Base-by-base conservation (phyloP, 345 rosid species). In the Acer campestre region DNA sequence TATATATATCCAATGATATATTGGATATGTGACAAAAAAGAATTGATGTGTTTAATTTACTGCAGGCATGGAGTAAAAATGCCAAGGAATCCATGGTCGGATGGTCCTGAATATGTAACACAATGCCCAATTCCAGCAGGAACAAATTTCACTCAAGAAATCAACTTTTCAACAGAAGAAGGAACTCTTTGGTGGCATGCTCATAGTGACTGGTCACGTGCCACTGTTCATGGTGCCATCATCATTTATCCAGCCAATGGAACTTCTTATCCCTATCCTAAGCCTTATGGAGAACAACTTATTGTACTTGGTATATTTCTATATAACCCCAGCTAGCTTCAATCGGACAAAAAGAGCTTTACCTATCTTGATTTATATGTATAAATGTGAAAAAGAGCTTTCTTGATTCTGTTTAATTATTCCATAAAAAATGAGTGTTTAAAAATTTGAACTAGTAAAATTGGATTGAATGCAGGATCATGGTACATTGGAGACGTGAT, bases 131-230 rank as follows among this genome's bases (percentile, higher is more conserved):
- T 82, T 55, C 67, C 27, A 46, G 38, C 81, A 4, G 84, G 84
- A 13, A 68, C 14, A 13, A 73, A 44, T 18, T 82, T 82, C 73
- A 78, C 67, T 3, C 40, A 82, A 3, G 68, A 78, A 22, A 10
- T 82, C 13, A 75, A 53, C n/a, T 23, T 82, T 14, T 74, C 88
- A 2, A 62, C 67, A 9, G 68, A 73, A 61, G 68, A 61, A 61
- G 76, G 76, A 73, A 73, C 68, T 25, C 73, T 86, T 0, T 82
- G 89, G 89, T 86, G 88, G 89, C 89, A 86, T 67, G 89, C 90
- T 1, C 90, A 87, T 51, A 85, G 89, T 11, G 89, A 86, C 49
- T 86, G 89, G 89, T 7, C 82, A 2, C 73, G 89, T 27, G 87
- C 85, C 31, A 87, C 90, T 0, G 84, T 87, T 12, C 85, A 87